These are phyloP conservation scores for Stagonosporopsis vannaccii DNA, from an alignment of 2,329 filamentous ascomycete genomes.

Conservation along the genomic window DNA sequence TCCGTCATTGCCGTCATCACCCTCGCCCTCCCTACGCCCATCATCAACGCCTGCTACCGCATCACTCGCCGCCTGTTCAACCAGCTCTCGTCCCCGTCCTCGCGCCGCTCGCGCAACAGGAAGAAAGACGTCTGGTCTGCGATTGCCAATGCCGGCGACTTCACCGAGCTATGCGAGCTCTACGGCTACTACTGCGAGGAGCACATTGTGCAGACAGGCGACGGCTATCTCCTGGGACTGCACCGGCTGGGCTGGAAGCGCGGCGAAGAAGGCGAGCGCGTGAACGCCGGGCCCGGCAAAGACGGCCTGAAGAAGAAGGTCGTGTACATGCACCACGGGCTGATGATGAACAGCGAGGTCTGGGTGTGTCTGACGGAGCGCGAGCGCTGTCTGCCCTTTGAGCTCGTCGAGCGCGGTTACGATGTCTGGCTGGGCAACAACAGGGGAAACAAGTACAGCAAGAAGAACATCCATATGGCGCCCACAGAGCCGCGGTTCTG, in stretches of 20 bases:
- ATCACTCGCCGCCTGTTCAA: slow-evolving; percentile 86
- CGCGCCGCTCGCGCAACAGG: slow-evolving; percentile 70
- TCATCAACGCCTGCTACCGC: slow-evolving; percentile 83
- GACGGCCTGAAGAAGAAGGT: slow-evolving; percentile 75
- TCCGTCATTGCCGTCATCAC: slow-evolving; percentile 84
- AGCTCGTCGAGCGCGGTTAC: slow-evolving; percentile 87
- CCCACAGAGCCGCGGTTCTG: slow-evolving; percentile 83
- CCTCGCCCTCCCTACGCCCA: slow-evolving; percentile 80
- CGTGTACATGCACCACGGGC: slow-evolving; percentile 91
- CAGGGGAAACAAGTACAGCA: slow-evolving; percentile 98
- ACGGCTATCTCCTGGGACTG: slow-evolving; percentile 90
- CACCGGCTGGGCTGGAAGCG: slow-evolving; percentile 85
- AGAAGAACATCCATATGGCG: slow-evolving; percentile 81
- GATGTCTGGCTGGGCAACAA: slow-evolving; percentile 99
- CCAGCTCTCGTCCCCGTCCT: slow-evolving; percentile 72
- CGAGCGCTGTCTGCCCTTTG: slow-evolving; percentile 85
- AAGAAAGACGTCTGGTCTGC: slow-evolving; percentile 77
- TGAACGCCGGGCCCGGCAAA: slow-evolving; percentile 73
- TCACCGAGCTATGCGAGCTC: slow-evolving; percentile 89
- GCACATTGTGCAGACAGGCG: slow-evolving; percentile 91
- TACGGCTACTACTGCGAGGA: slow-evolving; percentile 95
- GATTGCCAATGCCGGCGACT: slow-evolving; percentile 87
- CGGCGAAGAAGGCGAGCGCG: slow-evolving; percentile 78
- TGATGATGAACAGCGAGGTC: slow-evolving; percentile 98
- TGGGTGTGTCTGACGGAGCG: slow-evolving; percentile 94